phyloP scores from a whole-genome alignment of 2,329 filamentous ascomycete genomes.

The Fusarium piperis region DNA sequence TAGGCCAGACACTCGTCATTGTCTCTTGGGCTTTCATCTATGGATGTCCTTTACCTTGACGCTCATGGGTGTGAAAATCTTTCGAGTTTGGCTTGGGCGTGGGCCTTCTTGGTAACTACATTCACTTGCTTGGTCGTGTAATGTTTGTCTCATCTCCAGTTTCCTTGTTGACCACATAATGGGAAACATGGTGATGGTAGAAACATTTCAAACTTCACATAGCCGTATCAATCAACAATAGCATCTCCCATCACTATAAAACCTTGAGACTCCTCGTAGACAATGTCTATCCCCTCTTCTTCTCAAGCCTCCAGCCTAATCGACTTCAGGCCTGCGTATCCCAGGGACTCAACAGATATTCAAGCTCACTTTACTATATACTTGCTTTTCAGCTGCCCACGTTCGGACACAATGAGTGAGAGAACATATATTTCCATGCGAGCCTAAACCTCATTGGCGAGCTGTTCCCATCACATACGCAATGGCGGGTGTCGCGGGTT shows the following conservation, averaged over 20 bases:
- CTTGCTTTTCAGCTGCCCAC: neutral
- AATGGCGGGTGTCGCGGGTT: no score
- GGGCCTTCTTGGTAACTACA: neutral
- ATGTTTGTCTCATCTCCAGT: neutral
- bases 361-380: neutral
- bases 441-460: no score
- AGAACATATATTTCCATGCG: no score
- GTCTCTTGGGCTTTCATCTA: neutral
- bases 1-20: neutral
- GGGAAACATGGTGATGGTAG: neutral
- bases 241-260: neutral
- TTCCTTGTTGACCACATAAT: neutral
- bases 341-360: neutral
- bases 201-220: fast-evolving
- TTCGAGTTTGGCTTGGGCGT: neutral
- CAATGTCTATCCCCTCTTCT: neutral
- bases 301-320: neutral
- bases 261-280: neutral
- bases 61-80: neutral
- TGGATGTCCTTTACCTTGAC: neutral
- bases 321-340: neutral
- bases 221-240: neutral
- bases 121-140: neutral
- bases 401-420: neutral
- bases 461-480: no score